phyloP scores from a whole-genome alignment of 169 alveolate species.

The Plasmodium yoelii region DNA sequence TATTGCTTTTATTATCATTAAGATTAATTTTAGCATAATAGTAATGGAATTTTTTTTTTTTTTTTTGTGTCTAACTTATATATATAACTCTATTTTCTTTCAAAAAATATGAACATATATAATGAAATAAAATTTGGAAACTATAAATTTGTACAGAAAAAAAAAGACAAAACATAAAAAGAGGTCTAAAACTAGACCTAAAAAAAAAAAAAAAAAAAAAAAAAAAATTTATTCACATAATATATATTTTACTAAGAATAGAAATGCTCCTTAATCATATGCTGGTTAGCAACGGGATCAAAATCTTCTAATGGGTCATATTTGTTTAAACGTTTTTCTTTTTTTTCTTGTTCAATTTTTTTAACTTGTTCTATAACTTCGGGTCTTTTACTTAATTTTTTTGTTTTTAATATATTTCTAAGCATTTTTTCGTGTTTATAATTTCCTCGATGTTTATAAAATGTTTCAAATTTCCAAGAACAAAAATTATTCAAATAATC shows the following conservation, averaged over 20 bases:
- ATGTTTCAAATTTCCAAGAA: conserved; percentile 54
- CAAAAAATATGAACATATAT: too few relatives aligned
- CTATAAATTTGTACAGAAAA: background rate
- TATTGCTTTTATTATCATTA: too few relatives aligned
- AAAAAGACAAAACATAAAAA: background rate
- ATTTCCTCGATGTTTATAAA: conserved; percentile 75
- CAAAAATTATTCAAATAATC: conserved; percentile 55
- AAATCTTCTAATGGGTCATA: conserved; percentile 70
- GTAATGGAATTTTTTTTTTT: too few relatives aligned
- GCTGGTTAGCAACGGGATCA: conserved; percentile 68
- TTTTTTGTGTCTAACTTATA: too few relatives aligned
- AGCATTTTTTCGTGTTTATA: conserved; percentile 66
- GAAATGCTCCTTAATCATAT: conserved; percentile 46
- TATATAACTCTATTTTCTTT: too few relatives aligned
- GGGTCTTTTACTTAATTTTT: conserved; percentile 71
- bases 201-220: background rate
- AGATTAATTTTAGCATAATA: too few relatives aligned
- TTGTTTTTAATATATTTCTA: conserved; percentile 60
- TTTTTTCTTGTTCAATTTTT: conserved; percentile 60
- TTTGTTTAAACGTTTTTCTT: conserved; percentile 36
- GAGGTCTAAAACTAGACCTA: background rate
- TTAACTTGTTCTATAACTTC: conserved; percentile 68
- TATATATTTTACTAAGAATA: background rate
- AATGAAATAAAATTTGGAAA: too few relatives aligned
- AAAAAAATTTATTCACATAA: background rate